These are phyloP conservation scores for Rhizopus sp. DNA, from an alignment of 371 early-diverging fungal species.

Conservation along the genomic window DNA sequence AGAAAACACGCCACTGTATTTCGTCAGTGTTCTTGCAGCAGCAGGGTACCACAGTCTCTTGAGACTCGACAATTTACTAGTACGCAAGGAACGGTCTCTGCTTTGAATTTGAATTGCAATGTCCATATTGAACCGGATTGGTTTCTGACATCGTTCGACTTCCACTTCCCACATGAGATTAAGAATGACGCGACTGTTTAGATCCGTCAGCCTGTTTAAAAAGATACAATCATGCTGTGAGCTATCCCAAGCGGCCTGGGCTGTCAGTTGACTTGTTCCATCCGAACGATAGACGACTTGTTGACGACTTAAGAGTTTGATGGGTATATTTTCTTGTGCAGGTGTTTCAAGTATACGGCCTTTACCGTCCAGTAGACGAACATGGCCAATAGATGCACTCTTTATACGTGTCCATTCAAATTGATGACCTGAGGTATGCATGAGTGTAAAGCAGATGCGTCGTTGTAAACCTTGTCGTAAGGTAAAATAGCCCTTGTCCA, in stretches of 20 bases:
- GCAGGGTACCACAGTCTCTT: slow-evolving; percentile 33
- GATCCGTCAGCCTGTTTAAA: slow-evolving; percentile 70
- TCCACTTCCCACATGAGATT: slow-evolving; percentile 61
- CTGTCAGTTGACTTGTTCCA: slow-evolving; percentile 63
- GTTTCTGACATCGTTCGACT: slow-evolving; percentile 58
- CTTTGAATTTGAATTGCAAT: slow-evolving; percentile 65
- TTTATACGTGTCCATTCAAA: slow-evolving; percentile 65
- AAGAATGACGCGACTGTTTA: slow-evolving; percentile 61
- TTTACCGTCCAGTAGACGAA: slow-evolving; percentile 68
- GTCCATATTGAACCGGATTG: slow-evolving; percentile 65
- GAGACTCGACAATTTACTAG: slow-evolving; percentile 38
- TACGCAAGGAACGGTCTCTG: slow-evolving; percentile 49
- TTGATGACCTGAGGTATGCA: slow-evolving; percentile 77
- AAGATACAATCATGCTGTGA: slow-evolving; percentile 75
- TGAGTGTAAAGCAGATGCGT: slow-evolving; percentile 68
- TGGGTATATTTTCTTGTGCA: slow-evolving; percentile 52
- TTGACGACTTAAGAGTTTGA: slow-evolving; percentile 54
- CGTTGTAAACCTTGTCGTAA: slow-evolving; percentile 87
- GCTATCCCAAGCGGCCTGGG: slow-evolving; percentile 82
- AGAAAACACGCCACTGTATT: slow-evolving; percentile 57
- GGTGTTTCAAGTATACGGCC: slow-evolving; percentile 61
- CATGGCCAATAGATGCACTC: slow-evolving; percentile 62
- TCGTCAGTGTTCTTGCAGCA: slow-evolving; percentile 36
- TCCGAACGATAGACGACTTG: slow-evolving; percentile 53
- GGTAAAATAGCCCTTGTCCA: slow-evolving; percentile 70